These are phyloP conservation scores for Dryadomyces quercus-mongolicae DNA, from an alignment of 2,329 filamentous ascomycete genomes.

Conservation along the genomic window DNA sequence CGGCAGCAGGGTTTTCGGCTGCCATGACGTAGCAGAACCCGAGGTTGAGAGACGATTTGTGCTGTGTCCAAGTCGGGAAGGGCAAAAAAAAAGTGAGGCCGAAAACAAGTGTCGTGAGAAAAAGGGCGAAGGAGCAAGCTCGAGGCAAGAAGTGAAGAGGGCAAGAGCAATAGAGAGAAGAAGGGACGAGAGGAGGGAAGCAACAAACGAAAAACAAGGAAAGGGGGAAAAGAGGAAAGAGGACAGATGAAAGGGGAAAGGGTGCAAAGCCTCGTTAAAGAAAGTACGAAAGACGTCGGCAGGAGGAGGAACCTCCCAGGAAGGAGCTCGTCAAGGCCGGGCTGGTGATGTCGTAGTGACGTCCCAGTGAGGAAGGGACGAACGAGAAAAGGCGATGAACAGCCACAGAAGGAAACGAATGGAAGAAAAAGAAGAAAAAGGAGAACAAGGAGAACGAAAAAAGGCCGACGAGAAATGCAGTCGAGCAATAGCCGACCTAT, in stretches of 20 bases:
- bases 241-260: not conserved
- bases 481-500: not conserved
- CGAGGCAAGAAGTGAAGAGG: slow-evolving; percentile 1
- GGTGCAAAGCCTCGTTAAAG: not conserved
- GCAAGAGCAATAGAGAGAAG: not conserved
- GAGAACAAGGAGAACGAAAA: not conserved
- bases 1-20: slow-evolving; percentile 39
- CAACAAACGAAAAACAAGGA: not conserved
- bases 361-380: not conserved
- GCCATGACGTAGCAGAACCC: slow-evolving; percentile 29
- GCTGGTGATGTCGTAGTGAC: not conserved
- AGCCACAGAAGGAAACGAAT: not conserved
- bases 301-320: not conserved
- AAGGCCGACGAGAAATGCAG: not conserved
- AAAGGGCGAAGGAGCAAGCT: not conserved
- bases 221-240: not conserved
- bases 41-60: not conserved
- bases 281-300: not conserved
- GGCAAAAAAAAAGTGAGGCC: not conserved
- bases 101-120: not conserved
- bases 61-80: not conserved
- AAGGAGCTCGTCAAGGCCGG: not conserved
- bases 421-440: not conserved
- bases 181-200: not conserved
- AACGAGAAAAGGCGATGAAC: not conserved